phyloP scores from a whole-genome alignment of 805 yeast species.

The Isabelozyma gotoi region DNA sequence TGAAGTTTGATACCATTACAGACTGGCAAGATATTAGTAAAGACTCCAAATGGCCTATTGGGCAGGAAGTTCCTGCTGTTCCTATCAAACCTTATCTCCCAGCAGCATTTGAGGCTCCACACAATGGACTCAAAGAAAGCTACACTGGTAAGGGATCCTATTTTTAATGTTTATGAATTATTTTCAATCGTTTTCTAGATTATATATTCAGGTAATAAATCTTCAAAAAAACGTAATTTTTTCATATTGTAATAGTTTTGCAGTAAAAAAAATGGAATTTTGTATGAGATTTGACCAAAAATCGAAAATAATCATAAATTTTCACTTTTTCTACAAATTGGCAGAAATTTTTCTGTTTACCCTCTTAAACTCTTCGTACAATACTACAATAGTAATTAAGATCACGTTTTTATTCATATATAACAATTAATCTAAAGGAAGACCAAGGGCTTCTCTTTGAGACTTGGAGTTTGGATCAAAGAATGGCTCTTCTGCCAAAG shows the following conservation, averaged over 20 bases:
- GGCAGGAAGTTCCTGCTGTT: conserved; percentile 34
- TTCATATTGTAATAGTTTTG: neutral
- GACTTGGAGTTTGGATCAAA: conserved; percentile 51
- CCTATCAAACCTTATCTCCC: conserved; percentile 25
- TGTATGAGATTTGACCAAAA: neutral
- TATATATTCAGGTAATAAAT: too few species aligned
- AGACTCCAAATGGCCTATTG: conserved; percentile 46
- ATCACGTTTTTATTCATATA: too few species aligned
- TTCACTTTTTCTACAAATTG: neutral
- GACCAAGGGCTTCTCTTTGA: conserved; percentile 53
- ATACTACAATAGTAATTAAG: neutral
- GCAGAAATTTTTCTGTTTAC: neutral
- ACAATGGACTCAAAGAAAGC: neutral
- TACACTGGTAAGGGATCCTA: neutral
- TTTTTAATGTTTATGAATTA: neutral
- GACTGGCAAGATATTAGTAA: conserved; percentile 33
- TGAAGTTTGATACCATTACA: conserved; percentile 34
- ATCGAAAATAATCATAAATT: neutral
- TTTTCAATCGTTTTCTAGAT: too few species aligned
- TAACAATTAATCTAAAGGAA: conserved; percentile 9
- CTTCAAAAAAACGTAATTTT: neutral
- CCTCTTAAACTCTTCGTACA: neutral
- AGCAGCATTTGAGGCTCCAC: neutral
- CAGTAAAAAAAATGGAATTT: neutral
- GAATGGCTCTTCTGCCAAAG: conserved; percentile 54